Evolutionary conservation across 768 basidiomycete genomes (phyloP).

Genomic region (Serendipita indica): DNA sequence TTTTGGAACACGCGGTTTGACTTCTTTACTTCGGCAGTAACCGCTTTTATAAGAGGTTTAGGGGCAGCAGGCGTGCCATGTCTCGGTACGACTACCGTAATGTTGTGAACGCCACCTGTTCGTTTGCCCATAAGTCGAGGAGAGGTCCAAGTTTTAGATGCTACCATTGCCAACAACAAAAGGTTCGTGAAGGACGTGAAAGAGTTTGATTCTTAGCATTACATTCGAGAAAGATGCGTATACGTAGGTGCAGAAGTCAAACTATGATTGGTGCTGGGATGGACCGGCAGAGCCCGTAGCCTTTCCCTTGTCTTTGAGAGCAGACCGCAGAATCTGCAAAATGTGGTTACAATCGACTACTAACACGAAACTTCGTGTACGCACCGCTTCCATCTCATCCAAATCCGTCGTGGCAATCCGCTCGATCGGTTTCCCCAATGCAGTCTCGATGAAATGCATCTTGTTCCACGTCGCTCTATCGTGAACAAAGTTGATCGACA

Average conservation of each 20-base stretch:
- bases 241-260: background rate
- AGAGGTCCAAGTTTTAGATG: background rate
- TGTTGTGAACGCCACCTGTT: background rate
- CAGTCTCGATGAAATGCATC: constrained; percentile 79
- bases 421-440: constrained; percentile 61
- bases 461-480: constrained; percentile 74
- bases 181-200: background rate
- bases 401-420: constrained; percentile 80
- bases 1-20: constrained; percentile 1
- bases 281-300: background rate
- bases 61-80: background rate
- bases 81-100: constrained; percentile 1
- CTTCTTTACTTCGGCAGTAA: background rate
- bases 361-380: constrained; percentile 17
- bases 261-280: constrained; percentile 1
- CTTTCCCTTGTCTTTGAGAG: constrained; percentile 3
- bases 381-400: constrained; percentile 86
- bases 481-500: constrained; percentile 96
- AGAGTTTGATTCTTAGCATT: too few relatives aligned
- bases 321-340: background rate
- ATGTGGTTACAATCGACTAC: background rate
- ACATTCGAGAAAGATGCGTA: background rate
- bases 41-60: background rate
- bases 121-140: background rate
- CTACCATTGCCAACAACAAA: background rate